A percentile compares a stretch with the other conserved stretches of the same genome.
phyloP scores from a whole-genome alignment of 306 rosid genomes.

The Malus fusca region DNA sequence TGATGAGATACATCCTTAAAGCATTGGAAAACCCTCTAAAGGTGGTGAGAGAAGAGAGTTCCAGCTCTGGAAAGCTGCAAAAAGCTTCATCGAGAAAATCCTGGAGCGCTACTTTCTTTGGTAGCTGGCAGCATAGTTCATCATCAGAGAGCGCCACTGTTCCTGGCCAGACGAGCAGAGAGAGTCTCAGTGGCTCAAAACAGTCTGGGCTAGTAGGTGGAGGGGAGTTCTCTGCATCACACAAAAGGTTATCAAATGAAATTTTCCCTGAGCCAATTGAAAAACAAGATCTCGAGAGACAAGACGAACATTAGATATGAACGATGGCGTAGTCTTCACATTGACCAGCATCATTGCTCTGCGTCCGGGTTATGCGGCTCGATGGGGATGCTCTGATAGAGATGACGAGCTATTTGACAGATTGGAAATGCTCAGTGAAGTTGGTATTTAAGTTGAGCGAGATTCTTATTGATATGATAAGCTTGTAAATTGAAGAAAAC shows the following conservation, averaged over 20 bases:
- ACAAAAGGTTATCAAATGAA: slow-evolving; percentile 74
- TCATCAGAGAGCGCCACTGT: slow-evolving; percentile 58
- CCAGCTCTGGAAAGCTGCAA: slow-evolving; percentile 68
- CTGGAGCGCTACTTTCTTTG: slow-evolving; percentile 76
- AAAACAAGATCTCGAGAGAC: slow-evolving; percentile 44
- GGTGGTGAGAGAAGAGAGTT: slow-evolving; percentile 73
- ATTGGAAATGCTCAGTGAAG: neutral
- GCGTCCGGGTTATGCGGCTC: neutral
- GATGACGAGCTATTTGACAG: neutral
- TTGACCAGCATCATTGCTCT: neutral
- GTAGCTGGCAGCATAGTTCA: slow-evolving; percentile 90
- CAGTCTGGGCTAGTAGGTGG: slow-evolving; percentile 61
- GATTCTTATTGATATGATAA: neutral
- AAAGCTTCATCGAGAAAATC: slow-evolving; percentile 77
- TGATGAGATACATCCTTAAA: slow-evolving; percentile 69
- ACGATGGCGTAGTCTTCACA: neutral
- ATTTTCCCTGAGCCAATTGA: slow-evolving; percentile 87
- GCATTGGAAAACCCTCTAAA: slow-evolving; percentile 94
- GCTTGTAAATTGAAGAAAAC: neutral
- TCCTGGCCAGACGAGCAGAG: slow-evolving; percentile 38
- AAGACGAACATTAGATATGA: slow-evolving; percentile 26
- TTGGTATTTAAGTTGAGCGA: neutral
- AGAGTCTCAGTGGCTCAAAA: slow-evolving; percentile 33
- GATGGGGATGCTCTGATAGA: neutral
- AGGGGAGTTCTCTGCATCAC: slow-evolving; percentile 62